A percentile compares a stretch with the other conserved stretches of the same genome.
Evolutionary conservation across 2,329 filamentous ascomycete genomes (phyloP).

Genomic region (Plenodomus tracheiphilus): DNA sequence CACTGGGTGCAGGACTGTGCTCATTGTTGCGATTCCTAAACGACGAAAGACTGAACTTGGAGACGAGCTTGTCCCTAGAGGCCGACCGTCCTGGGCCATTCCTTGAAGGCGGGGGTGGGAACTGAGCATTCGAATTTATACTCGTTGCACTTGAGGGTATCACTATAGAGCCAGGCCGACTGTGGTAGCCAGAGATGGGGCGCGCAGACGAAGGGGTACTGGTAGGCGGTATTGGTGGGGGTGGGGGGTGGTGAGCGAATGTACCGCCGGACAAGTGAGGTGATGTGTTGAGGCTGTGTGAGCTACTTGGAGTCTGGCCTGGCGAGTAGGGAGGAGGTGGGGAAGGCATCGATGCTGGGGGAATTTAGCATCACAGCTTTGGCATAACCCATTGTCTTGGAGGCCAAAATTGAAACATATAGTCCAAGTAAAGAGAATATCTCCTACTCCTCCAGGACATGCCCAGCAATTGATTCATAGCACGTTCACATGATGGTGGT

Average conservation of each 20-base stretch:
- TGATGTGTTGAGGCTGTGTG: conserved; percentile 39
- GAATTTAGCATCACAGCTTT: conserved; percentile 17
- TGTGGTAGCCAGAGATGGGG: conserved; percentile 37
- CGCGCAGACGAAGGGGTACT: conserved; percentile 33
- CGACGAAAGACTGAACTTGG: conserved; percentile 45
- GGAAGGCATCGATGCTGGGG: conserved; percentile 52
- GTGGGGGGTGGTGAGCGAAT: conserved; percentile 45
- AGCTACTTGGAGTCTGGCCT: conserved; percentile 44
- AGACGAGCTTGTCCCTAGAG: conserved; percentile 44
- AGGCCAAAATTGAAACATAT: no score
- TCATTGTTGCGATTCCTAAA: conserved; percentile 43
- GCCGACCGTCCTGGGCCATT: conserved; percentile 40
- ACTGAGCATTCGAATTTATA: conserved; percentile 38
- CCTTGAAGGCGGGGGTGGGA: conserved; percentile 46
- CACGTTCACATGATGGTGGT: neutral
- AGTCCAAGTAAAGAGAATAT: no score
- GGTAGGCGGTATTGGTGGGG: conserved; percentile 27
- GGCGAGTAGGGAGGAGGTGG: conserved; percentile 56
- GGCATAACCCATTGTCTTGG: no score
- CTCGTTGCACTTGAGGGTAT: conserved; percentile 43
- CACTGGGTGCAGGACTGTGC: conserved; percentile 37
- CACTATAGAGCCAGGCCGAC: conserved; percentile 35
- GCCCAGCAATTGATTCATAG: neutral
- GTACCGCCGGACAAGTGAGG: conserved; percentile 41
- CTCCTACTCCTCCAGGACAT: no score